Evolutionary conservation across 768 basidiomycete genomes (phyloP), one percentile per base, ranked within the genome.

Genomic region (Tulasnella calospora): DNA sequence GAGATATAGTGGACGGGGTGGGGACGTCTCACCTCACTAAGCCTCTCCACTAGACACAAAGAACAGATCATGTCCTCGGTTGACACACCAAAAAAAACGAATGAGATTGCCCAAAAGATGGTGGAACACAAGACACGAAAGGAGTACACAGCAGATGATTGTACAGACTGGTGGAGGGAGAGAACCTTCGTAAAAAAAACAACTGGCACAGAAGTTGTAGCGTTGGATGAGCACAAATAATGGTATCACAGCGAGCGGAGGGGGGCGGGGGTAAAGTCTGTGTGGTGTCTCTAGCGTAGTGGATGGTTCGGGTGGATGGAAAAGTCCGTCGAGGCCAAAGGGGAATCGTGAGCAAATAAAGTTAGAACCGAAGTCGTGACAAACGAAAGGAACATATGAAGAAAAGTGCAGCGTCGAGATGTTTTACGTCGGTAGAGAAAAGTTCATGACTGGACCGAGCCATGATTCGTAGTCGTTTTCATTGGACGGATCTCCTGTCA

Each of bases 391-490:
- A 27, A 67, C 27, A 67, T 15, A 19, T 15, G 23, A 10, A 9
- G 33, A 67, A 12, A 67, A 67, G 61, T 30, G 61, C 27, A 67
- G 61, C 15, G 61, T 67, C 33, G 61, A 67, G 0, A 67, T 15
- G 30, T 30, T 30, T 57, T 67, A 67, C n/a, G 61, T 67, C 61
- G 61, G 10, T 19, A 17, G 30, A 9, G 69, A 69, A 72, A 79
- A 72, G n/a, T 84, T 83, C 71, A 85, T 79, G 21, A 83, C 79
- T 1, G 85, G 85, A 69, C 83, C 83, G 78, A 85, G 76, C 83
- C 86, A 88, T 38, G 84, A 83, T 82, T 88, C 87, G 81, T 85
- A 88, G 82, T 88, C 87, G 30, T 81, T 82, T 79, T 86, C 84
- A 21, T 84, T 83, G 12, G 81, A 82, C 4, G 83, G 81, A 76